Conservation (phyloP, 371 early-diverging fungal species). For the Rhizomucor miehei region DNA sequence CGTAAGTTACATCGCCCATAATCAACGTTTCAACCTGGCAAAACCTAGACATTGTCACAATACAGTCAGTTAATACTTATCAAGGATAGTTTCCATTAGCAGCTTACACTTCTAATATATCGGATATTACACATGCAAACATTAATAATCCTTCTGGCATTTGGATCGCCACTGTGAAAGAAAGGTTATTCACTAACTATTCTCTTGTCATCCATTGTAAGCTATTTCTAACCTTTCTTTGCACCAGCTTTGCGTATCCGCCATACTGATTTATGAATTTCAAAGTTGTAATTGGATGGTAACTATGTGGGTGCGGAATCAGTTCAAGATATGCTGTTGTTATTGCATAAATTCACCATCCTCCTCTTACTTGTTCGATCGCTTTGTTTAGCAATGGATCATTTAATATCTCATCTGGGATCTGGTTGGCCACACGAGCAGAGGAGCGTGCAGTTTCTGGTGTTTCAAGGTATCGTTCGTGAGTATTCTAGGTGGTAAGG, state of each 20-base stretch:
- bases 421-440: constrained; percentile 66
- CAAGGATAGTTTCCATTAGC: constrained; percentile 1
- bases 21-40: constrained; percentile 90
- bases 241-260: constrained; percentile 79
- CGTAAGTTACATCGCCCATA: constrained; percentile 99
- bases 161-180: constrained; percentile 88
- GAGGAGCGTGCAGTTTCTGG: constrained; percentile 22
- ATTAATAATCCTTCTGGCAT: constrained; percentile 99
- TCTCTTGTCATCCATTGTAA: too few species aligned
- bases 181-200: too few species aligned
- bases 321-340: not conserved
- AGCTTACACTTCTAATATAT: constrained; percentile 81
- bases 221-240: constrained; percentile 61
- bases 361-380: constrained; percentile 58
- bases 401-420: constrained; percentile 84
- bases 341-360: not conserved
- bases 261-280: constrained; percentile 97
- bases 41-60: constrained; percentile 67
- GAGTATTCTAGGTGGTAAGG: constrained; percentile 1
- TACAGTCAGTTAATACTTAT: not conserved
- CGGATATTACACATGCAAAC: constrained; percentile 91
- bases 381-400: constrained; percentile 79
- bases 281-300: constrained; percentile 99
- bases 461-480: constrained; percentile 5
- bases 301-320: constrained; percentile 41